phyloP scores from a whole-genome alignment of 1,139 yeast species.

The Debaryomyces fabryi region DNA sequence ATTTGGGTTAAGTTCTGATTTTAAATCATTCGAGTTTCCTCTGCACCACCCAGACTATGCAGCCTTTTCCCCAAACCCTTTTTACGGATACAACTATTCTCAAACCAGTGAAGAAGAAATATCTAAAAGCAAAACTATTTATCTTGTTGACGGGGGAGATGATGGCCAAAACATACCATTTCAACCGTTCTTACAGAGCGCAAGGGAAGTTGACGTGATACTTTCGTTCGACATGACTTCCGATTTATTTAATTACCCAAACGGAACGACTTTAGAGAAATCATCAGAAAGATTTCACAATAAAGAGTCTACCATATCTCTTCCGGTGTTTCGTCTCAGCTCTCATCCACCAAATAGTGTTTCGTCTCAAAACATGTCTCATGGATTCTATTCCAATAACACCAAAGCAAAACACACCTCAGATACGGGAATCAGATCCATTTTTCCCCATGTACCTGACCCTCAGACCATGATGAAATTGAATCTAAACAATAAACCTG shows the following conservation, averaged over 20 bases:
- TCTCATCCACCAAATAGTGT: background rate
- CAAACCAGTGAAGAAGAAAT: slow-evolving; percentile 14
- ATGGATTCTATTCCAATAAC: background rate
- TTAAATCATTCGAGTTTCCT: slow-evolving; percentile 24
- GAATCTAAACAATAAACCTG: slow-evolving; percentile 39
- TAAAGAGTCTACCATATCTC: slow-evolving; percentile 11
- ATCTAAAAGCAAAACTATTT: slow-evolving; percentile 25
- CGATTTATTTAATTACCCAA: slow-evolving; percentile 41
- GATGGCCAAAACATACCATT: slow-evolving; percentile 50
- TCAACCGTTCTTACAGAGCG: slow-evolving; percentile 34
- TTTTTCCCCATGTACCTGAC: slow-evolving; percentile 45
- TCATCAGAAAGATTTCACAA: slow-evolving; percentile 28
- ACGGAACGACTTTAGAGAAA: slow-evolving; percentile 33
- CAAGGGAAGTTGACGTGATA: slow-evolving; percentile 36
- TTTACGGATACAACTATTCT: slow-evolving; percentile 35
- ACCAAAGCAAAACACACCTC: slow-evolving; percentile 5
- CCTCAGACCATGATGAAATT: slow-evolving; percentile 29
- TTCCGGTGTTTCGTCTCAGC: slow-evolving; percentile 22
- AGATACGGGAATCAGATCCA: slow-evolving; percentile 11
- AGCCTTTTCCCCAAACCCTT: slow-evolving; percentile 76
- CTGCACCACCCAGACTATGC: slow-evolving; percentile 65
- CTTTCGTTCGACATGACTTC: slow-evolving; percentile 44
- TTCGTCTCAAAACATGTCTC: background rate
- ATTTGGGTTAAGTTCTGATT: slow-evolving; percentile 46
- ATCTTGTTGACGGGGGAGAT: slow-evolving; percentile 48